Evolutionary conservation across 192 early-diverging fungal genomes (phyloP), one percentile per base, ranked within the genome.

Genomic region (Podila horticola): DNA sequence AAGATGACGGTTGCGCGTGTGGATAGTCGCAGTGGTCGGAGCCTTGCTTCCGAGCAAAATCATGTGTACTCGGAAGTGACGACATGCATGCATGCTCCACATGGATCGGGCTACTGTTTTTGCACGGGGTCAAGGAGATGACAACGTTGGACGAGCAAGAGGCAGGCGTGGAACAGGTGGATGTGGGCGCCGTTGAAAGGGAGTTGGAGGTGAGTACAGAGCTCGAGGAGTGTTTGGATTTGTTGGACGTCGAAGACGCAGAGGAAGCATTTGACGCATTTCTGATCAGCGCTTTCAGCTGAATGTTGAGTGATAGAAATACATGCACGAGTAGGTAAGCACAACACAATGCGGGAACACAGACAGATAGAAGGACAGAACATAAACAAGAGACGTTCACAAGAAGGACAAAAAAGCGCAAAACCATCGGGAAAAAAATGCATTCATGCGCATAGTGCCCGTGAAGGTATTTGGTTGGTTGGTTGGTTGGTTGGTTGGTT

Each of bases 201-300:
- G 52, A 10, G 24, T 55, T n/a, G 24, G 52, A 55, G 52, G 52
- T 24, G n/a, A 55, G 24, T 5, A 26, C 20, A 22, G 20, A 55
- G 52, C 34, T n/a, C 17, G 30, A 34, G 30, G 24, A n/a, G 34
- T 36, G 15, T 19, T 38, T 63, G 62, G 62, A 36, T 12, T n/a
- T 36, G 31, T 29, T 34, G 33, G 62, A 34, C 0, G n/a, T 4
- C 9, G 20, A 15, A n/a, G 30, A 34, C 3, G 62, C 63, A 5
- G 75, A 61, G 20, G 75, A 79, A 20, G 69, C 69, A 2, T 58
- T 71, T 5, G 75, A 79, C 19, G 71, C 65, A 60, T 79, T 79
- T 38, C 75, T 72, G 51, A 68, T 62, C 24, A 77, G 36, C n/a
- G 75, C 59, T 62, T 58, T 65, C 24, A 70, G n/a, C 74, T 71